Evolutionary conservation across 495 filamentous ascomycete genomes (phyloP), one percentile per base, ranked within the genome.

Genomic region (Chaetomium fimeti): DNA sequence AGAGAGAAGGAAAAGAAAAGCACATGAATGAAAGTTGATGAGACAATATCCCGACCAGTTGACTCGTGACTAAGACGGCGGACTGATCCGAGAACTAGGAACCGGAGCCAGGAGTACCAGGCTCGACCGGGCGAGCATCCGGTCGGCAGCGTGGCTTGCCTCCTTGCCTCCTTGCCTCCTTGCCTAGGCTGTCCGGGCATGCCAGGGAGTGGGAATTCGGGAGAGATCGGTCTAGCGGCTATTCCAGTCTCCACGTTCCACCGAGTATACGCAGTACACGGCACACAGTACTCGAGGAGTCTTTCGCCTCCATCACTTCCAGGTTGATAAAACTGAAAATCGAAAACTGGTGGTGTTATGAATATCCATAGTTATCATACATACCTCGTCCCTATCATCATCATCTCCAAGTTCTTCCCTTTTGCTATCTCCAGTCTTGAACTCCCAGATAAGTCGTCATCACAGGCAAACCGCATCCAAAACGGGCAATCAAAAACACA

Each of bases 141-240:
- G 58, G 24, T 24, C 42, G 16, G 45, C 38, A 48, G 63, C 49
- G 49, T 20, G 22, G 12, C 20, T 5, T 2, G 32, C 8, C 32
- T 36, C 32, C 12, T 36, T 36, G 32, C 32, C 32, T 36, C n/a
- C 20, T 5, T 2, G 32, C 8, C 32, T 36, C 32, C 12, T 36
- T 36, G 32, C 32, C 32, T 36, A n/a, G n/a, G n/a, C n/a, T n/a
- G n/a, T n/a, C n/a, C n/a, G 12, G 32, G 32, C n/a, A 27, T 24
- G 22, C 12, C 16, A 38, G 29, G 49, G 42, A 38, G 43, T 57
- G 58, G 60, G 22, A 54, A 9, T 56, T 69, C 69, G 71, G 71
- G 65, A 71, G 55, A 70, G 68, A 70, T 69, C 71, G 71, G 71
- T 69, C 71, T 68, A 73, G 67, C 71, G 71, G 71, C 67, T 72